These are phyloP conservation scores for Xylaria bambusicola DNA, from an alignment of 495 filamentous ascomycete species.

Conservation along the genomic window DNA sequence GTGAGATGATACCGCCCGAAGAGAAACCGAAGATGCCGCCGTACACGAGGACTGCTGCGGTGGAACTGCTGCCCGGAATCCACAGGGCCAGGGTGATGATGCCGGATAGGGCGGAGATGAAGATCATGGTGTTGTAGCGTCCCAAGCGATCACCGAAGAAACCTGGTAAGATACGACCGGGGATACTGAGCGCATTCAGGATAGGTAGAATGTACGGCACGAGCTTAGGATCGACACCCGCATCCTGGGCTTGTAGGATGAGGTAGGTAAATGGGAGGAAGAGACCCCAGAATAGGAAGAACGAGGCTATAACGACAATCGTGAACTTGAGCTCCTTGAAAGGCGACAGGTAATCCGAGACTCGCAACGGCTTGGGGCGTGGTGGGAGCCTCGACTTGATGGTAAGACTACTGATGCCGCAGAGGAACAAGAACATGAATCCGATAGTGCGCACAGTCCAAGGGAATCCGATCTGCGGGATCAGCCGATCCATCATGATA, in stretches of 20 bases:
- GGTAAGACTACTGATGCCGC: constrained; percentile 61
- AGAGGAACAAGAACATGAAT: constrained; percentile 64
- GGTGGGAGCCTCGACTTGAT: constrained; percentile 63
- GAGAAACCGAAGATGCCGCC: constrained; percentile 66
- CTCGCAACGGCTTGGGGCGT: constrained; percentile 46
- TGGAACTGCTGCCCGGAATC: constrained; percentile 55
- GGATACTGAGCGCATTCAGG: constrained; percentile 57
- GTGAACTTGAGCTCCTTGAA: constrained; percentile 58
- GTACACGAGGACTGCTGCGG: constrained; percentile 64
- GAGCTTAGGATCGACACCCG: constrained; percentile 60
- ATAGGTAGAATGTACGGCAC: constrained; percentile 65
- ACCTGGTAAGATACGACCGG: constrained; percentile 70
- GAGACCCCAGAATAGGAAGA: constrained; percentile 68
- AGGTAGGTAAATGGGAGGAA: constrained; percentile 73
- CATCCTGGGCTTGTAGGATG: constrained; percentile 50
- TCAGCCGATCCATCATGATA: constrained; percentile 69
- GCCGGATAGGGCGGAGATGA: constrained; percentile 58
- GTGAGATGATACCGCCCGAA: constrained; percentile 66
- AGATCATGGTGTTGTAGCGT: constrained; percentile 68
- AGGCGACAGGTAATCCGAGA: constrained; percentile 58
- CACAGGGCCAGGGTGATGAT: constrained; percentile 67
- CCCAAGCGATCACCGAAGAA: constrained; percentile 68
- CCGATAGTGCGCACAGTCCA: constrained; percentile 71
- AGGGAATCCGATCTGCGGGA: constrained; percentile 61
- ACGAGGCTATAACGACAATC: constrained; percentile 50